Base-by-base conservation (phyloP, 305 asterid genomes). In the Fraxinus paxiana region DNA sequence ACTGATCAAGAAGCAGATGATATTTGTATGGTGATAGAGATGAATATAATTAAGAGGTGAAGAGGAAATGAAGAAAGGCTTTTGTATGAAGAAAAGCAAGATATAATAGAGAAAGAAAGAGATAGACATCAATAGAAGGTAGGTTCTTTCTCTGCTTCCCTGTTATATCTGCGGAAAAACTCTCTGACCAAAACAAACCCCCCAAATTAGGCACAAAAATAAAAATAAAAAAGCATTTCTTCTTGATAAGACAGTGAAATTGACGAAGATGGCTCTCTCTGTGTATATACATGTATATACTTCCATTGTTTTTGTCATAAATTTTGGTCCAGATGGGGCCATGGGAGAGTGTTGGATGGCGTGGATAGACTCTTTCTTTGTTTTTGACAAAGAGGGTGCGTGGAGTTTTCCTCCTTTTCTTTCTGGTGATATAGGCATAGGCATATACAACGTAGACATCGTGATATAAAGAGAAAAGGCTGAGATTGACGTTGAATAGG, bases 131-230 rank as follows among this genome's bases (percentile, higher is more conserved):
- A 4, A 22, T 56, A 54, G 85, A 54, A 43, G 46, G 88, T 80
- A 83, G 83, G 87, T 85, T 88, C 88, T 81, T 76, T 63, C 72
- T 63, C 28, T 63, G 79, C 83, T 79, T 86, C 78, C 77, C 85
- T 80, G 88, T 84, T 87, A 83, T 82, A 87, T 84, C 82, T 86
- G 88, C 81, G 85, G 80, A 77, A 82, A 86, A 78, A 84, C 82
- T 84, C 86, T 12, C 51, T 84, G 88, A 85, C 87, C 88, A 83
- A 85, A 82, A 83, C 78, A 83, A 87, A 82, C 83, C 85, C 89
- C 91, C 84, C 86, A 84, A 80, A 59, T 81, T 82, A 77, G 82
- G 75, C 33, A 38, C 33, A 38, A 38, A 28, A 28, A 28, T 26
- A 81, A 4, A 31, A 69, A 79, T 38, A 67, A 63, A 70, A 74